These are phyloP conservation scores for Coemansia erecta DNA, from an alignment of 192 early-diverging fungal species.

Conservation along the genomic window DNA sequence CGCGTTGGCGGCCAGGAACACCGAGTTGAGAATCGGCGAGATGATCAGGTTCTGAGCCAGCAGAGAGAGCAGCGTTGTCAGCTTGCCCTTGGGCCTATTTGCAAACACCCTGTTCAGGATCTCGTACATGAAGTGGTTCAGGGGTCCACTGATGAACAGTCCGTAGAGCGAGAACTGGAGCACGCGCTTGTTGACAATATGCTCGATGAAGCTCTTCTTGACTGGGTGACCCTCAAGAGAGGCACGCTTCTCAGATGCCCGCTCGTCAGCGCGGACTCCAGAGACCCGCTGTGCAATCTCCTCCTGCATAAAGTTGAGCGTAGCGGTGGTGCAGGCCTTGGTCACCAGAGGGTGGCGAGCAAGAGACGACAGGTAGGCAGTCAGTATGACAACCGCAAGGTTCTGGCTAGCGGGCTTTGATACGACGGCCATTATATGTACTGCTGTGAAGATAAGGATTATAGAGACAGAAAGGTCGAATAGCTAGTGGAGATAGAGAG, in stretches of 20 bases:
- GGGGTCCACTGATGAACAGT: constrained; percentile 75
- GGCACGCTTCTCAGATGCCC: constrained; percentile 44
- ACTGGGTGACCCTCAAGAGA: constrained; percentile 30
- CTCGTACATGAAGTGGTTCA: constrained; percentile 80
- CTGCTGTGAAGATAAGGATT: neutral
- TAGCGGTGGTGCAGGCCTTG: constrained; percentile 75
- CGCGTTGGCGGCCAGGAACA: constrained; percentile 82
- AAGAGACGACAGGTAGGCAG: constrained; percentile 62
- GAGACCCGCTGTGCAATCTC: constrained; percentile 66
- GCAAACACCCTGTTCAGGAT: constrained; percentile 71
- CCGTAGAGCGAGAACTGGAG: constrained; percentile 84
- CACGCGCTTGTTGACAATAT: constrained; percentile 60
- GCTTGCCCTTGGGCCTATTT: constrained; percentile 59
- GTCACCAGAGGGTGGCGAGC: constrained; percentile 69
- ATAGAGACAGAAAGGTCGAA: neutral
- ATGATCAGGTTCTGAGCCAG: constrained; percentile 75
- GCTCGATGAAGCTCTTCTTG: constrained; percentile 24
- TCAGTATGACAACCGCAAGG: constrained; percentile 52
- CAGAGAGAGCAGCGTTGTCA: constrained; percentile 69
- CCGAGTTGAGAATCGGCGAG: constrained; percentile 83
- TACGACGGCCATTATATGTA: constrained; percentile 36
- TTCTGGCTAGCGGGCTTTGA: constrained; percentile 44
- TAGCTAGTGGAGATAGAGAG: neutral
- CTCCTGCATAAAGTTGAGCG: constrained; percentile 78
- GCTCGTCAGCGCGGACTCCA: constrained; percentile 49